Base-by-base conservation (phyloP, 1,284 basidiomycete genomes). In the Rhodofomes roseus region DNA sequence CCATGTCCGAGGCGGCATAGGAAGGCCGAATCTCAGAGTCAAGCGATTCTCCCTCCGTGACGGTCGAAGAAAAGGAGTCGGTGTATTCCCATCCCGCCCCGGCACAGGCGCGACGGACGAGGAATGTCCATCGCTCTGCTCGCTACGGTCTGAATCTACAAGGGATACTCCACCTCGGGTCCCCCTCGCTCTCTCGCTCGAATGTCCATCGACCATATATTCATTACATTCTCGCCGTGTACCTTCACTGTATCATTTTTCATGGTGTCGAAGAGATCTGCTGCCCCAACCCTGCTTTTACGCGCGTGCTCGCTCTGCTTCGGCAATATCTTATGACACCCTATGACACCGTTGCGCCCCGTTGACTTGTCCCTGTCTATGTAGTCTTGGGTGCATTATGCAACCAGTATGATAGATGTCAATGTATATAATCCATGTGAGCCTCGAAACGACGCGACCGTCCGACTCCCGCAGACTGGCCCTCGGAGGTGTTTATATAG, bases 1-100 rank as follows among this genome's bases (percentile, higher is more conserved):
- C 79, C 31, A 75, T 83, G 78, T 76, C 79, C 37, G 81, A 83
- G 61, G 76, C 75, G 27, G 66, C 66, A 52, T 52, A 52, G 50
- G 27, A 16, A 9, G 50, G 20, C 16, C 31, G 12, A 36, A 51
- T n/a, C 27, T 27, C 43, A 23, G 22, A 20, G n/a, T n/a, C n/a
- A n/a, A n/a, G n/a, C n/a, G n/a, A n/a, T n/a, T n/a, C n/a, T n/a
- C n/a, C n/a, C n/a, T n/a, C n/a, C n/a, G n/a, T n/a, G 22, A 4
- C 22, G 56, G 23, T 40, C 31, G 46, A 37, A 52, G 50, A 37
- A 52, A 52, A 52, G 50, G 31, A 37, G 50, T 20, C 2, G 18
- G 31, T 14, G 50, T 36, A 20, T 52, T 11, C 31, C 18, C 11
- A 34, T 31, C 12, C 29, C 18, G 50, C 18, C 7, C 16, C 50